Evolutionary conservation across 495 filamentous ascomycete genomes (phyloP).

Genomic region (Aspergillus haitiensis): DNA sequence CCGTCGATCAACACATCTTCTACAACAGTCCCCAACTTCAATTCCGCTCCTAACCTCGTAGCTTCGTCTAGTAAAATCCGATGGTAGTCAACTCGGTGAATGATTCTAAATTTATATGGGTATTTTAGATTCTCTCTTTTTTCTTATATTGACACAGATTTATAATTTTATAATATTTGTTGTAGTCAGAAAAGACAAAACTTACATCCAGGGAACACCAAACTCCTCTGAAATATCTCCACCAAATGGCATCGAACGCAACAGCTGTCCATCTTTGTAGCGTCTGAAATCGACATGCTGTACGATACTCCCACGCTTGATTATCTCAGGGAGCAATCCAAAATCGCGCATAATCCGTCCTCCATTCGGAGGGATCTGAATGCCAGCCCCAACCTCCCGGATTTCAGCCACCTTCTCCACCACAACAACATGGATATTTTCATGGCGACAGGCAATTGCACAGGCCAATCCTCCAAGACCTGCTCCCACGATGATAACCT

Average conservation of each 20-base stretch:
- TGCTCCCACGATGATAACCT: conserved; percentile 56
- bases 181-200: not conserved
- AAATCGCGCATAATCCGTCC: conserved; percentile 46
- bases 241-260: conserved; percentile 33
- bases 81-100: conserved; percentile 56
- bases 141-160: not conserved
- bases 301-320: conserved; percentile 45
- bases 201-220: conserved; percentile 31
- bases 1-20: conserved; percentile 3
- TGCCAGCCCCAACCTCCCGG: conserved; percentile 50
- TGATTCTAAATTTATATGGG: conserved; percentile 26
- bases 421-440: conserved; percentile 57
- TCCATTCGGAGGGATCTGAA: conserved; percentile 57
- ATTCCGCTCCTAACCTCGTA: conserved; percentile 43
- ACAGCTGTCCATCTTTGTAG: conserved; percentile 50
- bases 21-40: conserved; percentile 6
- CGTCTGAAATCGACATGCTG: conserved; percentile 52
- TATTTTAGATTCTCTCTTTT: not conserved
- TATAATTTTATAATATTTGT: not conserved
- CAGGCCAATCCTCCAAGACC: conserved; percentile 47
- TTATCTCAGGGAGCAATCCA: conserved; percentile 44
- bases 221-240: conserved; percentile 21
- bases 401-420: conserved; percentile 55
- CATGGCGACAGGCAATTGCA: conserved; percentile 57
- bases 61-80: conserved; percentile 49